Evolutionary conservation across 2,329 filamentous ascomycete genomes (phyloP), one percentile per base, ranked within the genome.

Genomic region (Ascochyta clinopodiicola): DNA sequence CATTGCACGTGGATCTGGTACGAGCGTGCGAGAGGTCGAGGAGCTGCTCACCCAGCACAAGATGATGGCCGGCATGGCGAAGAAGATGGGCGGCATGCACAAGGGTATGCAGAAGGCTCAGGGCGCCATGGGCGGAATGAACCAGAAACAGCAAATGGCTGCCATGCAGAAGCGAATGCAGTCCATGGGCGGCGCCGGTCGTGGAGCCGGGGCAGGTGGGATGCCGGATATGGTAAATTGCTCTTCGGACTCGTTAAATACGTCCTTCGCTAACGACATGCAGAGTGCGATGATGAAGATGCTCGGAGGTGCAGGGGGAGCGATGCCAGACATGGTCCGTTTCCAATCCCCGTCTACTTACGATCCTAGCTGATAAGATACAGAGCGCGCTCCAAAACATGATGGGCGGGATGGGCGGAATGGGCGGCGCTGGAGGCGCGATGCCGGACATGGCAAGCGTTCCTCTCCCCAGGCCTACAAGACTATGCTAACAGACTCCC

Each of bases 11-110:
- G 95, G 95, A 0, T 95, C 90, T 5, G 95, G 95, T 29, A 98
- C 95, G 0, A 91, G 86, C 35, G 95, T 99, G 2, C 86, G 86
- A 22, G 95, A 99, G 75, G 92, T 99, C 15, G 95, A 99, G 77
- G 95, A 99, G 71, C 82, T 99, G 6, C 84, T 99, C n/a, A 96
- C 93, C 0, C 95, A 99, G 78, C 94, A 98, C 75, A 88, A 91
- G 67, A 96, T 98, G 90, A 99, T 99, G 95, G 91, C 92, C 0
- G 91, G 91, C 55, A 97, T 99, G 92, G 95, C 95, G 44, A 99
- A 98, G 87, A 96, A 96, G 81, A 96, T 99, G 87, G 93, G 93
- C 35, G 93, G 91, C 74, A 96, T 96, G 89, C 42, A 46, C 24
- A 95, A 95, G 80, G 96, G 97, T 74, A 96, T 98, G 89, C 92